phyloP scores from a whole-genome alignment of 768 basidiomycete genomes.

The Mycena vulgaris region DNA sequence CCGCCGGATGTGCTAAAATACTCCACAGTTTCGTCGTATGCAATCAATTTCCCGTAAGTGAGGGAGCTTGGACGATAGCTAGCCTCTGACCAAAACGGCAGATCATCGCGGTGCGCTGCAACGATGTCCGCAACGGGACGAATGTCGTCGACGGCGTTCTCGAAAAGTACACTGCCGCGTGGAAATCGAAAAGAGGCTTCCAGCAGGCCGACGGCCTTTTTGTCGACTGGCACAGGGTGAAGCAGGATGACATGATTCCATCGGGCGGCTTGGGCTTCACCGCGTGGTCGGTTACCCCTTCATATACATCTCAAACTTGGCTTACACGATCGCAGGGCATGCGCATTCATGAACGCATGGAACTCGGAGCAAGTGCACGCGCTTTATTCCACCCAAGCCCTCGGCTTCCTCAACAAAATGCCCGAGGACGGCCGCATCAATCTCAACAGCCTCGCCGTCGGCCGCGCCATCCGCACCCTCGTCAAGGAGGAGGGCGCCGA shows the following conservation, averaged over 20 bases:
- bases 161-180: conserved; percentile 28
- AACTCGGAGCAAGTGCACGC: conserved; percentile 30
- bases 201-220: conserved; percentile 29
- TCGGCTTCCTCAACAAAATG: conserved; percentile 21
- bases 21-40: conserved; percentile 27
- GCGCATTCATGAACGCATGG: conserved; percentile 33
- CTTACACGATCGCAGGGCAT: conserved; percentile 9
- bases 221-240: background rate
- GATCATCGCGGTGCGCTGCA: conserved; percentile 34
- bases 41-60: conserved; percentile 34
- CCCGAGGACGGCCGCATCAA: conserved; percentile 23
- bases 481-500: conserved; percentile 22
- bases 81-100: background rate
- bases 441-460: conserved; percentile 18
- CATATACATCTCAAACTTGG: background rate
- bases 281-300: conserved; percentile 16
- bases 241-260: background rate
- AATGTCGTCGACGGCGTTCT: conserved; percentile 23
- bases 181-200: conserved; percentile 23
- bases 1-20: background rate
- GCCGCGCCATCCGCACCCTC: conserved; percentile 12
- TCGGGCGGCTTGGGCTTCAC: conserved; percentile 16
- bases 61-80: background rate
- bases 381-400: conserved; percentile 21
- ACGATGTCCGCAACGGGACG: conserved; percentile 27